phyloP scores from a whole-genome alignment of 176 grass and related monocot genomes.

The Musa troglodytarum region DNA sequence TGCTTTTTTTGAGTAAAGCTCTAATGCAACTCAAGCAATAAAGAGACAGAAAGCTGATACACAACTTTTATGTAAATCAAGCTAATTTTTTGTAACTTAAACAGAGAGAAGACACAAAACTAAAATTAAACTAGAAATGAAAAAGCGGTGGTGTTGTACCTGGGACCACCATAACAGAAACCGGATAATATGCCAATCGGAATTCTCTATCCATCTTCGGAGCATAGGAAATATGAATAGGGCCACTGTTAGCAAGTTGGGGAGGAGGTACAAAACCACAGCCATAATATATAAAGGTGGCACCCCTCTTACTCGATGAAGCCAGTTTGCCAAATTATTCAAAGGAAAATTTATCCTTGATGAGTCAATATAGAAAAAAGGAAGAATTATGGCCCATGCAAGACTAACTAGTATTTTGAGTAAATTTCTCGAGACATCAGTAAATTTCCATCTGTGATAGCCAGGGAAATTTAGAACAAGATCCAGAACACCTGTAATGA shows the following conservation, averaged over 20 bases:
- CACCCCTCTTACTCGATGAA: conserved; percentile 62
- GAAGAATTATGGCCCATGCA: conserved; percentile 74
- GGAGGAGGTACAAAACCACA: conserved; percentile 69
- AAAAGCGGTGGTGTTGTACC: conserved; percentile 33
- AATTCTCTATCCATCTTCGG: conserved; percentile 83
- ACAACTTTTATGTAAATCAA: too few relatives aligned
- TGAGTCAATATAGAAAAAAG: conserved; percentile 68
- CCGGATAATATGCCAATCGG: conserved; percentile 71
- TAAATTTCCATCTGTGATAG: conserved; percentile 65
- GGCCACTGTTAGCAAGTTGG: conserved; percentile 54
- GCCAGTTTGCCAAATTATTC: conserved; percentile 34
- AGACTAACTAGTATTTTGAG: conserved; percentile 72
- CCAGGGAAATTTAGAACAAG: conserved; percentile 89
- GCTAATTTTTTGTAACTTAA: too few relatives aligned
- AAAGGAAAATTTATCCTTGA: conserved; percentile 45
- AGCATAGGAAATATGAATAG: conserved; percentile 85
- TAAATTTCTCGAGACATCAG: conserved; percentile 56
- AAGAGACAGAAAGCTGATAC: neutral
- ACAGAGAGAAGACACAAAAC: neutral
- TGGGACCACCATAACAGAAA: conserved; percentile 96
- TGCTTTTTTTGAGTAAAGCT: neutral
- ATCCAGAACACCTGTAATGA: conserved; percentile 68
- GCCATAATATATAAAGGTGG: conserved; percentile 75
- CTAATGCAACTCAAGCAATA: neutral
- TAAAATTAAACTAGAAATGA: conserved; percentile 9